phyloP scores from a whole-genome alignment of 2,329 filamentous ascomycete genomes.

The Colletotrichum sp. region DNA sequence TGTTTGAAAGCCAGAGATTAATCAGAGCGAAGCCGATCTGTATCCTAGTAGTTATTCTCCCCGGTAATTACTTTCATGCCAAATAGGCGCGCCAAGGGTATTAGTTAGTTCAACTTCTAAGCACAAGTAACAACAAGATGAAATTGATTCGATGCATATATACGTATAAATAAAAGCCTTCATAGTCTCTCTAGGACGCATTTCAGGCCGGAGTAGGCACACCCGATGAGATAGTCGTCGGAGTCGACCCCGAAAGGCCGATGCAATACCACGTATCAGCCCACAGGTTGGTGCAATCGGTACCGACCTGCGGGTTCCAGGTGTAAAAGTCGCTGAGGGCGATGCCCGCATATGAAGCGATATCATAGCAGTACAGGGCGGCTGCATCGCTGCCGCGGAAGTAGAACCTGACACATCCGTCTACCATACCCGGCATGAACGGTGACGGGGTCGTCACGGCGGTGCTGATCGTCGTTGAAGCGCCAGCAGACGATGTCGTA shows the following conservation, averaged over 20 bases:
- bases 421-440: background rate
- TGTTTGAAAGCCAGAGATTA: background rate
- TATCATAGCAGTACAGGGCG: background rate
- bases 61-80: background rate
- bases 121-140: background rate
- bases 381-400: background rate
- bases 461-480: background rate
- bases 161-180: background rate
- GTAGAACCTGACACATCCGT: background rate
- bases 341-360: background rate
- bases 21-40: background rate
- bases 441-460: background rate
- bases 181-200: background rate
- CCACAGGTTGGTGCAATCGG: background rate
- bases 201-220: background rate
- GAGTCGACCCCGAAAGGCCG: background rate
- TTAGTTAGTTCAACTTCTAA: background rate
- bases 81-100: background rate
- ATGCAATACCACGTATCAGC: background rate
- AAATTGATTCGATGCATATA: background rate
- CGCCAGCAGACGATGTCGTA: background rate
- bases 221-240: background rate
- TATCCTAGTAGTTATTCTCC: background rate
- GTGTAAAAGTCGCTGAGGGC: constrained; percentile 14
- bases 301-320: background rate